phyloP scores from a whole-genome alignment of 2,329 filamentous ascomycete species.

The Botryosphaeria agaves region DNA sequence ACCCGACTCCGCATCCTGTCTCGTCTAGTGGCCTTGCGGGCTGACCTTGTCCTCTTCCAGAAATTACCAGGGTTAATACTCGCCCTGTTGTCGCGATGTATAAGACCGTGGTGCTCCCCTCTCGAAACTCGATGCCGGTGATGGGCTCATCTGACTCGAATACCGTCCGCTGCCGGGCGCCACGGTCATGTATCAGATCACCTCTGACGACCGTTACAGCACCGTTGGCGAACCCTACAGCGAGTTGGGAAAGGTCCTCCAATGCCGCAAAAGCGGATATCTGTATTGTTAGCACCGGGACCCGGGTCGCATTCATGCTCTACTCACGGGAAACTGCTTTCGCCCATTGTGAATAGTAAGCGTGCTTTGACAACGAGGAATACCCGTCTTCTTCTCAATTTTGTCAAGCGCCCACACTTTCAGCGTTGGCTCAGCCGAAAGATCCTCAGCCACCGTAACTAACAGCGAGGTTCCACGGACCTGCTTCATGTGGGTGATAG shows the following conservation, averaged over 20 bases:
- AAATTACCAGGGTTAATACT: conserved; percentile 73
- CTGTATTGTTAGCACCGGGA: conserved; percentile 19
- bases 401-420: conserved; percentile 98
- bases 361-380: conserved; percentile 75
- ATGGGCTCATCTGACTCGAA: conserved; percentile 95
- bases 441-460: conserved; percentile 74
- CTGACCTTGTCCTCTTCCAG: conserved; percentile 76
- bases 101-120: conserved; percentile 50
- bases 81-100: conserved; percentile 85
- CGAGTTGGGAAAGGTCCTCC: conserved; percentile 79
- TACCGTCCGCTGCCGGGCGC: conserved; percentile 83
- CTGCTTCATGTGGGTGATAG: conserved; percentile 84
- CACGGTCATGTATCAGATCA: conserved; percentile 87
- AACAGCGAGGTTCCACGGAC: conserved; percentile 73
- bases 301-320: not conserved
- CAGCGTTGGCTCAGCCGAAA: conserved; percentile 70
- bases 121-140: conserved; percentile 69
- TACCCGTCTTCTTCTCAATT: conserved; percentile 80
- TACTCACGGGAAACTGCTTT: conserved; percentile 72
- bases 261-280: conserved; percentile 80
- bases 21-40: conserved; percentile 81
- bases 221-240: conserved; percentile 90
- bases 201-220: conserved; percentile 85
- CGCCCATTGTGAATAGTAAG: conserved; percentile 75
- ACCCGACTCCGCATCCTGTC: conserved; percentile 77